phyloP scores from a whole-genome alignment of 306 rosid species.

The Myrica gale region DNA sequence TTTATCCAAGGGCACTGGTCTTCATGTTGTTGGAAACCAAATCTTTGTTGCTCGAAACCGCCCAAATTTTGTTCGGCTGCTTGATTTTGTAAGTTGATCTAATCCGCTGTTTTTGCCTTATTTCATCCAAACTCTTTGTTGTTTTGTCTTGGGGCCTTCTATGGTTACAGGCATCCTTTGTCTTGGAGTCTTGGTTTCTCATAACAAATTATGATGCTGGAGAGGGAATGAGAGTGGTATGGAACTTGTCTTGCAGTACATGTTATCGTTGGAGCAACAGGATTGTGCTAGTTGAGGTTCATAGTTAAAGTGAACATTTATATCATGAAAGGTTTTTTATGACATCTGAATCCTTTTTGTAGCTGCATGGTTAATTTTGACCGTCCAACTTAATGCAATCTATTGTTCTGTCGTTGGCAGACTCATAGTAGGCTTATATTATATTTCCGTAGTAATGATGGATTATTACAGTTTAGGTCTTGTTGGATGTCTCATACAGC shows the following conservation, averaged over 20 bases:
- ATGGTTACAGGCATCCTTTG: constrained; percentile 14
- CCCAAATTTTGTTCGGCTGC: constrained; percentile 52
- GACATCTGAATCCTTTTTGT: background rate
- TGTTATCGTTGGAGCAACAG: background rate
- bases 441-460: constrained; percentile 1
- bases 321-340: constrained; percentile 12
- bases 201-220: background rate
- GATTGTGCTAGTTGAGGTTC: constrained; percentile 1
- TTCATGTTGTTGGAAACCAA: constrained; percentile 51
- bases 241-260: constrained; percentile 2
- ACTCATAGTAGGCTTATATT: constrained; percentile 1
- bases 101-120: background rate
- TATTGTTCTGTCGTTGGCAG: constrained; percentile 7
- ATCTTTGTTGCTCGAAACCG: constrained; percentile 47
- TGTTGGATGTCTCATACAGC: constrained; percentile 1
- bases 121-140: constrained; percentile 6
- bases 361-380: constrained; percentile 3
- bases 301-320: background rate
- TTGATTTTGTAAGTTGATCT: constrained; percentile 63
- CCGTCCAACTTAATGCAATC: constrained; percentile 5
- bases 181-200: constrained; percentile 5
- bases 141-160: constrained; percentile 13
- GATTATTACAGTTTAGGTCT: constrained; percentile 24
- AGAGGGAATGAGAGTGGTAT: background rate
- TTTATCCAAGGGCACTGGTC: constrained; percentile 39